These are phyloP conservation scores for Lupinus albus DNA, from an alignment of 306 rosid genomes.

Conservation along the genomic window DNA sequence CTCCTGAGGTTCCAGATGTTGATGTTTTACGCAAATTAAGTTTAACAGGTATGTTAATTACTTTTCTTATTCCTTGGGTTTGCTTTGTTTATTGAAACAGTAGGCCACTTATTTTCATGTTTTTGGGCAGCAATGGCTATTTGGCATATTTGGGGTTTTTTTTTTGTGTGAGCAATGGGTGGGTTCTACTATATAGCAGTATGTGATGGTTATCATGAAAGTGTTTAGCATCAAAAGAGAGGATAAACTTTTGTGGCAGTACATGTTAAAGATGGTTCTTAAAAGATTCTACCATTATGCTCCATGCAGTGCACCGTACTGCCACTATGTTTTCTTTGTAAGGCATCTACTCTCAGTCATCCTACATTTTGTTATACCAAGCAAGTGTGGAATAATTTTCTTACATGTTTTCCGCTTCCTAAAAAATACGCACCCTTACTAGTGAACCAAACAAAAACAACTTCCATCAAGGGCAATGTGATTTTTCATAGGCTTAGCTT, in stretches of 20 bases:
- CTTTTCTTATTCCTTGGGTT: constrained; percentile 37
- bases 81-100: neutral
- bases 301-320: neutral
- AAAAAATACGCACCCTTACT: neutral
- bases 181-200: constrained; percentile 1
- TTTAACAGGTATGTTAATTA: constrained; percentile 66
- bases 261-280: too few relatives aligned
- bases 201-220: neutral
- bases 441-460: neutral
- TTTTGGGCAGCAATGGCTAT: neutral
- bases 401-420: constrained; percentile 11
- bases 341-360: neutral
- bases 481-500: constrained; percentile 32
- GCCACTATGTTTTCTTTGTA: constrained; percentile 1
- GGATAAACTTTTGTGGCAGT: neutral
- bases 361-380: neutral
- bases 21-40: constrained; percentile 69
- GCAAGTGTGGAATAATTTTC: neutral
- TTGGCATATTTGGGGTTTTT: neutral
- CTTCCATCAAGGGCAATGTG: neutral
- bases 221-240: neutral
- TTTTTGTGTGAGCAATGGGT: neutral
- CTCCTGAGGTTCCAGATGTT: constrained; percentile 58
- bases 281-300: constrained; percentile 5
- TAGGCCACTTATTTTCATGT: neutral